Evolutionary conservation across 805 yeast genomes (phyloP), one percentile per base, ranked within the genome.

Genomic region (Ogataea corticis): DNA sequence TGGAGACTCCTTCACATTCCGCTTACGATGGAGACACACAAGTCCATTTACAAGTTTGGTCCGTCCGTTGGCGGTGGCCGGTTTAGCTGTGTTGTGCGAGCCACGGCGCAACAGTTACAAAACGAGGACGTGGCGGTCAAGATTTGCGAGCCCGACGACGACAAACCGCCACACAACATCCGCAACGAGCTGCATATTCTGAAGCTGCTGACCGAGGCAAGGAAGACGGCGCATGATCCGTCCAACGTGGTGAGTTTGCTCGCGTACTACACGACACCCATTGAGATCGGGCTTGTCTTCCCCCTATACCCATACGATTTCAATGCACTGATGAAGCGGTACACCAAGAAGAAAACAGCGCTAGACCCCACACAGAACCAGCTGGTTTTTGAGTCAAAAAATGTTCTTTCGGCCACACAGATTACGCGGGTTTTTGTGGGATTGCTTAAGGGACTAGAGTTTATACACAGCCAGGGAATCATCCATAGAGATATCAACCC

Each of bases 401-500:
- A 71, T 38, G 42, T 28, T 6, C 43, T 65, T 15, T 14, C 42
- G 2, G 14, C 32, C 0, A 33, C 17, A 1, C 46, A 51, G n/a
- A 56, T 64, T 0, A 37, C 36, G 2, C 57, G 63, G 1, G 66
- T 77, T 2, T 59, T 75, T 13, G 63, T 55, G 29, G 75, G 64
- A 52, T 54, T 66, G 7, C 67, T 68, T 18, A 61, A 66, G 31
- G 86, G 84, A 2, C 65, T 87, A 19, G 64, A 69, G 30, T 85
- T 79, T 58, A 73, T 87, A 43, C 97, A 94, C 60, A 63, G 73
- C 7, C 72, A 81, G 42, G 88, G 85, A 5, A 83, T 68, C 15
- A 67, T 68, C 15, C 94, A 87, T 62, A 68, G 95, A 55, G 95
- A 87, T 65, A 80, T 87, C 54, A 87, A 87, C 56, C 92, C 92